These are phyloP conservation scores for Mucor indicus DNA, from an alignment of 371 early-diverging fungal species.

Conservation along the genomic window DNA sequence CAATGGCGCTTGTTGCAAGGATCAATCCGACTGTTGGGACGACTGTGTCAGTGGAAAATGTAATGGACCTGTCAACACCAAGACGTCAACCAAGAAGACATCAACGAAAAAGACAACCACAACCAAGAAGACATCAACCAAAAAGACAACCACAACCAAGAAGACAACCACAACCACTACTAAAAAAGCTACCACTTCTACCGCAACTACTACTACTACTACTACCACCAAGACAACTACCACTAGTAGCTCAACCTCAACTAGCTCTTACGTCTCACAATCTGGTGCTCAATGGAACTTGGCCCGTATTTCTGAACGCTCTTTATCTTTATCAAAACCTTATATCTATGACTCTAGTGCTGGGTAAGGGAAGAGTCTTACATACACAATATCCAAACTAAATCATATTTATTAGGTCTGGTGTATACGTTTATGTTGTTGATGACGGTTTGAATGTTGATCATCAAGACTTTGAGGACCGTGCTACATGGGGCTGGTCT, in stretches of 20 bases:
- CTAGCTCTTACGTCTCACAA: constrained; percentile 17
- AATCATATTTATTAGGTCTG: constrained; percentile 22
- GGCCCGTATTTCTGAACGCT: constrained; percentile 34
- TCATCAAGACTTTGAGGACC: constrained; percentile 61
- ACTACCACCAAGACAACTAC: constrained; percentile 1
- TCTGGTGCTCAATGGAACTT: constrained; percentile 39
- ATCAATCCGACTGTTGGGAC: constrained; percentile 11
- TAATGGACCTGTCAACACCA: constrained; percentile 10
- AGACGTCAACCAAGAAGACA: background rate
- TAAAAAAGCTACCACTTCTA: background rate
- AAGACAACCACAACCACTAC: constrained; percentile 2
- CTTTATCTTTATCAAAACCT: constrained; percentile 11
- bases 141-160: constrained; percentile 7
- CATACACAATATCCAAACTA: background rate
- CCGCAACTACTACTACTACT: constrained; percentile 3
- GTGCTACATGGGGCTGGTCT: constrained; percentile 56
- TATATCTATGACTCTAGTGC: constrained; percentile 30
- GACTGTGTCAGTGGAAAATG: constrained; percentile 10
- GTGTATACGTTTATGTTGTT: constrained; percentile 53
- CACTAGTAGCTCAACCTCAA: background rate
- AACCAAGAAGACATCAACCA: constrained; percentile 3
- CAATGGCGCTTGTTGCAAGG: constrained; percentile 13
- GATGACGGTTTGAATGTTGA: constrained; percentile 45
- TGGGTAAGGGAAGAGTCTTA: constrained; percentile 13
- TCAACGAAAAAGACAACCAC: background rate